Evolutionary conservation across 2,329 filamentous ascomycete species (phyloP).

Genomic region (Fusarium napiforme): DNA sequence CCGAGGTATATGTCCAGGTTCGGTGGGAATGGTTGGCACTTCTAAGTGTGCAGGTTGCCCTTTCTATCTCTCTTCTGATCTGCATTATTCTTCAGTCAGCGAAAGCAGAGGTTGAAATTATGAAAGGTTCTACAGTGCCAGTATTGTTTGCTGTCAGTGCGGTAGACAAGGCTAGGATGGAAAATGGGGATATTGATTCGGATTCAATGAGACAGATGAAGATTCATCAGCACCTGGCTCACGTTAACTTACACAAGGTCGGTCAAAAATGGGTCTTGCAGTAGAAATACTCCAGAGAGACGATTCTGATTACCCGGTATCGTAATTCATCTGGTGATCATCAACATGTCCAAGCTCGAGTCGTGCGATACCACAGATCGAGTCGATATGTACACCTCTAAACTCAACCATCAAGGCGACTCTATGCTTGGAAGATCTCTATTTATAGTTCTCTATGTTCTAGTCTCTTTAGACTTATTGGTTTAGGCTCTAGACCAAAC

Average conservation of each 20-base stretch:
- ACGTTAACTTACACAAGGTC: background rate
- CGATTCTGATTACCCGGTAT: background rate
- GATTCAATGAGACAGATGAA: background rate
- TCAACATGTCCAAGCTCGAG: background rate
- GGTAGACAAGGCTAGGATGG: background rate
- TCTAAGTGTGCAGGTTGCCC: background rate
- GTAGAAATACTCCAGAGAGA: background rate
- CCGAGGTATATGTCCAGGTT: background rate
- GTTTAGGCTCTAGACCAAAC: background rate
- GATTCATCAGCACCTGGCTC: background rate
- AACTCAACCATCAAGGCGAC: background rate
- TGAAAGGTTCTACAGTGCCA: background rate
- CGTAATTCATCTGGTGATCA: background rate
- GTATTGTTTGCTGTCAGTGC: background rate
- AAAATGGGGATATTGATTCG: background rate
- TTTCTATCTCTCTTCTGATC: background rate
- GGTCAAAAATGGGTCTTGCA: background rate
- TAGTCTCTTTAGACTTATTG: accelerated
- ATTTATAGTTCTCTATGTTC: background rate
- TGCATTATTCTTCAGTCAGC: background rate
- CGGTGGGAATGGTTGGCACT: background rate
- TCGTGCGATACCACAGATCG: background rate
- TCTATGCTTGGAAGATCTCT: background rate
- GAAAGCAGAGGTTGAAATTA: background rate
- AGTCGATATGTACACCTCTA: accelerated